Base-by-base conservation (phyloP, 306 rosid genomes). In the Dryas alaskensis region DNA sequence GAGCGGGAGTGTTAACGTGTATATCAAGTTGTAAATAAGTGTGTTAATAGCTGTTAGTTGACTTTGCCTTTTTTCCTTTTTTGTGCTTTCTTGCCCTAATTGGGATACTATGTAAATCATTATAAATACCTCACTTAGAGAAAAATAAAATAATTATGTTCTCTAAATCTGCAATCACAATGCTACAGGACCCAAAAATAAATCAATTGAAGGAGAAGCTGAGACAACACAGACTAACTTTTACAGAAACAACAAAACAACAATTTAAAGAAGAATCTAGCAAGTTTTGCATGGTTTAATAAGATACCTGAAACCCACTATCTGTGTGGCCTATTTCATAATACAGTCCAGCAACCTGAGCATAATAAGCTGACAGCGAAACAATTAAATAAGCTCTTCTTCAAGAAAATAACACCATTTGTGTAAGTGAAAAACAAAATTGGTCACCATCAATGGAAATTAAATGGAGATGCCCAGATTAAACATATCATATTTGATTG, bases 281-380 rank as follows among this genome's bases (percentile, higher is more conserved):
- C 49, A 42, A 60, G 31, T 39, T 60, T 69, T 4, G 50, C 12
- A 50, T 7, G 9, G 17, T 16, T 12, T 37, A 61, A 54, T 39
- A 67, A 13, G 54, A 77, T 90, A 93, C 98, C 97, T 84, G 95
- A 82, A 94, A 89, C 76, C 99, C 99, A 72, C 73, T 46, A 52
- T 86, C 90, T 42, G 83, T 73, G 37, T 40, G 82, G 70, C 14
- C 65, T 80, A 94, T 83, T 79, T 72, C 76, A 75, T 89, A 94
- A 81, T 82, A 73, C 70, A 94, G 88, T 67, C 91, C 97, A 60
- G 97, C 99, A 77, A 94, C 95, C 84, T 70, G 86, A 76, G 99
- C 99, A 76, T 85, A 76, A 79, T 89, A 94, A 65, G 96, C 99
- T 94, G 94, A 73, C 76, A 81, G 53, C 69, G 58, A 65, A 47